Evolutionary conservation across 176 grass and related monocot species (phyloP).

Genomic region (Microstegium vimineum): DNA sequence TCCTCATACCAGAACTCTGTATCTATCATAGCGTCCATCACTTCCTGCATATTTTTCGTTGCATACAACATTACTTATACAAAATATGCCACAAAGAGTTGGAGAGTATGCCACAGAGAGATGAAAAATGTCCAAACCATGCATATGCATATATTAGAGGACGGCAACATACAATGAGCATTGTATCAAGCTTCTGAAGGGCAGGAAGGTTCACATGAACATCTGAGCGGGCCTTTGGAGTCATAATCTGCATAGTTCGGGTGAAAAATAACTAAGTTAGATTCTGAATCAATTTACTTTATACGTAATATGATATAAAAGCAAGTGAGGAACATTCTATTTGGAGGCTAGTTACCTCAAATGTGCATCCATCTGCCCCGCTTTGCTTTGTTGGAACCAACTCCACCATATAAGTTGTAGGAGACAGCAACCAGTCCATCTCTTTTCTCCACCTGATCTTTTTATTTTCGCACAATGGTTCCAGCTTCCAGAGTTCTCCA

Average conservation of each 20-base stretch:
- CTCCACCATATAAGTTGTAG: constrained; percentile 95
- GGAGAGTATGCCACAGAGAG: neutral
- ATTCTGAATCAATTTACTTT: neutral
- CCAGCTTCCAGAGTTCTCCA: constrained; percentile 95
- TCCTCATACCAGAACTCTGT: constrained; percentile 91
- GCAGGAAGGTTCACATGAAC: constrained; percentile 94
- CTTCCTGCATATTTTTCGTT: constrained; percentile 57
- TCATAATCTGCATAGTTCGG: constrained; percentile 80
- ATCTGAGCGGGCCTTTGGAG: constrained; percentile 88
- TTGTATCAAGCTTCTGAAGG: constrained; percentile 95
- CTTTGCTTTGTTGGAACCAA: constrained; percentile 91
- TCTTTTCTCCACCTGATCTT: constrained; percentile 86
- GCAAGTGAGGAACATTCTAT: neutral
- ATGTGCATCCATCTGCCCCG: constrained; percentile 62
- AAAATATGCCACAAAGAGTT: neutral
- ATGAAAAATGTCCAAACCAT: neutral
- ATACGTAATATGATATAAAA: neutral
- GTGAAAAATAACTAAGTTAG: neutral
- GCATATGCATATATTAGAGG: neutral
- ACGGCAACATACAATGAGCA: constrained; percentile 74
- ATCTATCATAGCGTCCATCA: constrained; percentile 82
- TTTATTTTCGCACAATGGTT: constrained; percentile 77
- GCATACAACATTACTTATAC: neutral
- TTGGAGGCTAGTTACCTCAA: constrained; percentile 60
- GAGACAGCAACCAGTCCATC: constrained; percentile 96